Base-by-base conservation (phyloP, 2,329 filamentous ascomycete species). In the Hypoxylon sp. region DNA sequence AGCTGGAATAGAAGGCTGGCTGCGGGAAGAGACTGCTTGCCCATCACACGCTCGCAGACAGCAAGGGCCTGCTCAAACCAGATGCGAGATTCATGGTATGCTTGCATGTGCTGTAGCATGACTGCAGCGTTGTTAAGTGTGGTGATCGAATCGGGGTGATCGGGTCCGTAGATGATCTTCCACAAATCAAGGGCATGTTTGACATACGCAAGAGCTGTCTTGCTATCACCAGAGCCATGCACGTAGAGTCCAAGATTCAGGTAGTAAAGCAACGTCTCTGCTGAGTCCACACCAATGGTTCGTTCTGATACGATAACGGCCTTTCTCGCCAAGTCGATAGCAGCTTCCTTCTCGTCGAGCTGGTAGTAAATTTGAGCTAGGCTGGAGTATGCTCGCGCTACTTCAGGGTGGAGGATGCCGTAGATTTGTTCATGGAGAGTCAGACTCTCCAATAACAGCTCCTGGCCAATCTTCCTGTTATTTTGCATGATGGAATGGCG, bases 401-500 rank as follows among this genome's bases (percentile, higher is more conserved):
- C 95, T 81, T 99, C 96, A 1, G 96, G 94, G 77, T 99, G 96
- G 25, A 99, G 85, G 61, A 98, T 96, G 65, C 96, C 96, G 75
- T 99, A 99, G 72, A 99, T 98, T 80, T 99, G 96, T 84, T 99
- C 96, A 75, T 99, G 95, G 45, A 99, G 84, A 47, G 96, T 97
- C 65, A 99, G 83, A 37, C 94, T 97, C 80, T 99, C 96, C n/a
- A 98, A 83, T 29, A 99, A 87, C 61, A 99, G 87, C 79, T 99
- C 96, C 80, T 97, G 94, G 41, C 96, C 96, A 47, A 99, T 88
- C 81, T 97, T 96, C 82, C 92, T 95, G 83, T 99, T 94, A 77
- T 93, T 91, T 78, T 98, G 95, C 73, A 96, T 88, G 66, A 99
- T 90, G n/a, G 95, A 97, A 76, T 99, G 95, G 56, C 94, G 92